Base-by-base conservation (phyloP, 2,329 filamentous ascomycete species). In the Pyrenochaeta sp. region DNA sequence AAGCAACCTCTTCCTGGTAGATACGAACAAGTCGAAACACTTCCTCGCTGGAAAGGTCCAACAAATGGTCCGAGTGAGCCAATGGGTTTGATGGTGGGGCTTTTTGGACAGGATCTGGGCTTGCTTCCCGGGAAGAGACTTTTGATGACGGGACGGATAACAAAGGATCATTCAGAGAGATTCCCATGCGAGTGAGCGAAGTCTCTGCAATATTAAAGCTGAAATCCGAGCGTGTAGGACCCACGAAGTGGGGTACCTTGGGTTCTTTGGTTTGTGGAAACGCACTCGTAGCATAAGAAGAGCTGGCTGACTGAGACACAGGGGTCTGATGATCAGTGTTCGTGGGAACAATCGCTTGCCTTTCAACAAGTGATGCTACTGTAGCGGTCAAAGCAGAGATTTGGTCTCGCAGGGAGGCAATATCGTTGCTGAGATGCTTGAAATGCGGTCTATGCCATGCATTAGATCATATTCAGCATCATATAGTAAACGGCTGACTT, bases 171-270 rank as follows among this genome's bases (percentile, higher is more conserved):
- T 51, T 35, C 7, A 40, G 41, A 7, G 38, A 34, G 13, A 58
- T 52, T 0, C 47, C 49, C 54, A 60, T 53, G 6, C 43, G 46
- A 21, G 44, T 41, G 4, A 60, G 43, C 2, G 56, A 51, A 3
- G 48, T 42, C 27, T 60, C 54, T 3, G 55, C 53, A n/a, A 60
- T 53, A 15, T 51, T 52, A n/a, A 60, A 46, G 13, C 56, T 55
- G 26, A 58, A 58, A 1, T 47, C 54, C 10, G 56, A 52, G 17
- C 54, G 51, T 3, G 56, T 60, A 14, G 56, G 56, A 2, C 56
- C 56, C 8, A 56, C 32, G 29, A 60, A 60, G 15, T 55, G 51
- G 32, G 56, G 53, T 35, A 58, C 35, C 23, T 24, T 35, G 9
- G 51, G 51, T 19, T 41, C 32, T 7, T 28, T 35, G 3, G 36